These are phyloP conservation scores for Immersiporthe knoxdaviesiana DNA, from an alignment of 2,329 filamentous ascomycete species.

Conservation along the genomic window DNA sequence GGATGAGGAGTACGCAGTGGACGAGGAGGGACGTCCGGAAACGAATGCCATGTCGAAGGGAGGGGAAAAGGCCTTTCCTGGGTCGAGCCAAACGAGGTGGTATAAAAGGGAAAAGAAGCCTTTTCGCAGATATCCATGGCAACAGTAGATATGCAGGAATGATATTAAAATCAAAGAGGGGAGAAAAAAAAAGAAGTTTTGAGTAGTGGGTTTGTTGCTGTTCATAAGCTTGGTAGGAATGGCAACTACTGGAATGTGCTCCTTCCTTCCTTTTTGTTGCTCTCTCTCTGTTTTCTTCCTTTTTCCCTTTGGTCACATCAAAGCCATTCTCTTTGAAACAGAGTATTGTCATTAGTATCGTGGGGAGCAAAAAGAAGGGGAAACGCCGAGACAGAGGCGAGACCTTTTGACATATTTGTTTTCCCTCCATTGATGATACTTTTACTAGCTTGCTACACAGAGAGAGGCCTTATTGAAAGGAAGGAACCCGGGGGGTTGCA, in stretches of 20 bases:
- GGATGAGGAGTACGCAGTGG: not conserved
- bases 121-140: conserved; percentile 25
- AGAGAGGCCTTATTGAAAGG: not conserved
- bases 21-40: conserved; percentile 10
- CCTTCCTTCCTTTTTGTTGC: not conserved
- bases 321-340: conserved; percentile 18
- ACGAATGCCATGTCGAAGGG: conserved; percentile 14
- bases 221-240: conserved; percentile 19
- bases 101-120: conserved; percentile 22
- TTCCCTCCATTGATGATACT: not conserved
- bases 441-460: not conserved
- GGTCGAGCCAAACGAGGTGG: not conserved
- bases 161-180: not conserved
- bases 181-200: not conserved
- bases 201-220: conserved; percentile 19
- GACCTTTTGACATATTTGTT: conserved; percentile 18
- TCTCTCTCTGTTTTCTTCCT: not conserved
- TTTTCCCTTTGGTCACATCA: conserved; percentile 7
- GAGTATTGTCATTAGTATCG: conserved; percentile 16
- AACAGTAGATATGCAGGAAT: conserved; percentile 30
- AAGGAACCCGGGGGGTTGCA: not conserved
- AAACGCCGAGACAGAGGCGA: conserved; percentile 11
- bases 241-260: conserved; percentile 30
- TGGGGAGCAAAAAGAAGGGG: conserved; percentile 1
- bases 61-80: not conserved